phyloP scores from a whole-genome alignment of 257 asterid species.

The Solanum arcanum region DNA sequence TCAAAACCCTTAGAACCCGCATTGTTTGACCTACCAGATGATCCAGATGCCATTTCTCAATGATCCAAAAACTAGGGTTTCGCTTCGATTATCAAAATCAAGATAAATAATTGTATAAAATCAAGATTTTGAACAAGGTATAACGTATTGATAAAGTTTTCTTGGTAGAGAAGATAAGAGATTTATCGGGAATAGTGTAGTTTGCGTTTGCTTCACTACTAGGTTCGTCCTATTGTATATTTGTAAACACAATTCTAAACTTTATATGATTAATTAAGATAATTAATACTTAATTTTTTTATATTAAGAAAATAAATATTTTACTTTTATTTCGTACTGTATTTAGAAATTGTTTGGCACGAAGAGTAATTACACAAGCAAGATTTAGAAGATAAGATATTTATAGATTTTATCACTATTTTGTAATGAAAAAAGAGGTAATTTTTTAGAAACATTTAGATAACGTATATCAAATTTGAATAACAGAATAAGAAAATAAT shows the following conservation, averaged over 20 bases:
- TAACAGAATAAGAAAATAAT: too few species aligned
- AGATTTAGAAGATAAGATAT: too few species aligned
- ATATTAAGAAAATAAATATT: too few species aligned
- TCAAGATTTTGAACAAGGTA: background rate
- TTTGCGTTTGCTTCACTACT: background rate
- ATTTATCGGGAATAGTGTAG: background rate
- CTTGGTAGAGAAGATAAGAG: background rate
- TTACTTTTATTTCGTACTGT: too few species aligned
- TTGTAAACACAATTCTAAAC: background rate
- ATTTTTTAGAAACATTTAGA: too few species aligned
- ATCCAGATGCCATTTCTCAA: constrained; percentile 66
- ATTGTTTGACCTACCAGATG: constrained; percentile 40
- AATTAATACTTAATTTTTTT: too few species aligned
- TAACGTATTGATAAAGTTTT: background rate
- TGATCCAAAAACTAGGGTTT: background rate
- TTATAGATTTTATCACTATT: too few species aligned
- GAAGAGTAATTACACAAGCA: too few species aligned
- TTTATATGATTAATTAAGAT: too few species aligned
- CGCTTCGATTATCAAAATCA: background rate
- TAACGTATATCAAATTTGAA: too few species aligned
- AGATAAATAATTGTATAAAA: background rate
- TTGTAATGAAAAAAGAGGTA: too few species aligned
- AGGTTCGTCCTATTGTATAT: background rate
- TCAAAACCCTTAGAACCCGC: constrained; percentile 53
- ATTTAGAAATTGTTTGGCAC: too few species aligned